phyloP scores from a whole-genome alignment of 2,329 filamentous ascomycete genomes.

The Acrocalymma vagum region DNA sequence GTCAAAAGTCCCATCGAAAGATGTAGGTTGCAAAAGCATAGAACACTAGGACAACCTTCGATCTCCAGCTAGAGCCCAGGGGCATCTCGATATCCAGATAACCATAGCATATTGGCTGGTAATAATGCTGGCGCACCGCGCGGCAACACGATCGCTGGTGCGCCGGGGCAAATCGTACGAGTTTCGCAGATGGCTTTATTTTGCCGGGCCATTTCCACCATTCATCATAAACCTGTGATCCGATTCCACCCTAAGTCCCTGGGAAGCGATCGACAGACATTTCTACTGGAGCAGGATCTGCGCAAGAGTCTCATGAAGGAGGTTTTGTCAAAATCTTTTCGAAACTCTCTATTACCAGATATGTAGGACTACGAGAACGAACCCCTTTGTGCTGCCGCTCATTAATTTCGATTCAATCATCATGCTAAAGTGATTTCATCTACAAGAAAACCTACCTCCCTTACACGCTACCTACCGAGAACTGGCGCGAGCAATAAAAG shows the following conservation, averaged over 20 bases:
- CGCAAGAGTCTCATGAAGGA: conserved; percentile 20
- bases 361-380: conserved; percentile 25
- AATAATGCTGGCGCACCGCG: conserved; percentile 33
- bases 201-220: conserved; percentile 40
- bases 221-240: conserved; percentile 22
- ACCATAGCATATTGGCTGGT: conserved; percentile 17
- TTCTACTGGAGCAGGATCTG: conserved; percentile 34
- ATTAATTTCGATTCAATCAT: conserved; percentile 6
- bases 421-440: conserved; percentile 3
- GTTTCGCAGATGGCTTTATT: conserved; percentile 30
- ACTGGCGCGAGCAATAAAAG: conserved; percentile 1
- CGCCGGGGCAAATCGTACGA: conserved; percentile 37
- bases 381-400: conserved; percentile 18
- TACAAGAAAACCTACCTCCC: too few species aligned
- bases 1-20: too few species aligned
- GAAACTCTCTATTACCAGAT: conserved; percentile 26
- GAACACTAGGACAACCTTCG: too few species aligned
- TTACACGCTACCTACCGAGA: too few species aligned
- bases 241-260: conserved; percentile 25
- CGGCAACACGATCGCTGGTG: conserved; percentile 31
- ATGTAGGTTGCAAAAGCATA: too few species aligned
- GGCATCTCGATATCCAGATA: conserved; percentile 17
- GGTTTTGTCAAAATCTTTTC: conserved; percentile 20
- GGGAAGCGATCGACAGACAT: conserved; percentile 32
- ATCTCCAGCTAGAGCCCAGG: too few species aligned